Evolutionary conservation across 2,329 filamentous ascomycete genomes (phyloP), one percentile per base, ranked within the genome.

Genomic region (Clonostachys sp.): DNA sequence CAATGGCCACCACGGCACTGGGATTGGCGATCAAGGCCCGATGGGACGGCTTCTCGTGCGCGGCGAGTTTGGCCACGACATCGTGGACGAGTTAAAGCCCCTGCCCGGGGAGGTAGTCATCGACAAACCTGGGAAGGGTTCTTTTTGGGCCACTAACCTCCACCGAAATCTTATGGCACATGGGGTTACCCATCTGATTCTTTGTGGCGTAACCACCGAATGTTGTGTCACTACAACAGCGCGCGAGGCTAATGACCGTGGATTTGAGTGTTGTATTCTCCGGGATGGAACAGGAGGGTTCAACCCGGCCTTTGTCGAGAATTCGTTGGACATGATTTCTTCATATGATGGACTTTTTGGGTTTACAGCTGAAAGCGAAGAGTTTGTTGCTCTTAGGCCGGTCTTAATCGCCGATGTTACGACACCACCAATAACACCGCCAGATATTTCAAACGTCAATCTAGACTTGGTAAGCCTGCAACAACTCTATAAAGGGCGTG

Each of bases 41-140:
- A 73, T 79, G 63, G 77, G 78, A n/a, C 61, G 74, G 42, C 61
- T 80, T 7, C 63, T 81, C 3, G 68, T 76, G 8, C 65, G 74
- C 24, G 77, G 77, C 34, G 76, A 80, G 58, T 72, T 74, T 47
- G 76, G 76, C 9, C 77, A 80, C 54, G 75, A 78, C 54, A 70
- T 80, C 40, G 65, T 81, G 17, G 73, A 78, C 55, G 77, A 78
- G 53, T 62, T 81, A 40, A 64, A 63, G 43, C 77, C 77, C 1
- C 54, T 69, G 35, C 70, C 75, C 3, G 71, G 70, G 13, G 78
- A 82, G 58, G 61, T 72, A 2, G 69, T 82, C 5, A 73, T 83
- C 41, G 78, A 82, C 57, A 81, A 81, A 59, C 74, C 75, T 3
- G 78, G 78, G 9, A 82, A 81, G 56, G 78, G 79, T 13, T 74